These are phyloP conservation scores for Calonectria pteridis DNA, from an alignment of 2,329 filamentous ascomycete species.

Conservation along the genomic window DNA sequence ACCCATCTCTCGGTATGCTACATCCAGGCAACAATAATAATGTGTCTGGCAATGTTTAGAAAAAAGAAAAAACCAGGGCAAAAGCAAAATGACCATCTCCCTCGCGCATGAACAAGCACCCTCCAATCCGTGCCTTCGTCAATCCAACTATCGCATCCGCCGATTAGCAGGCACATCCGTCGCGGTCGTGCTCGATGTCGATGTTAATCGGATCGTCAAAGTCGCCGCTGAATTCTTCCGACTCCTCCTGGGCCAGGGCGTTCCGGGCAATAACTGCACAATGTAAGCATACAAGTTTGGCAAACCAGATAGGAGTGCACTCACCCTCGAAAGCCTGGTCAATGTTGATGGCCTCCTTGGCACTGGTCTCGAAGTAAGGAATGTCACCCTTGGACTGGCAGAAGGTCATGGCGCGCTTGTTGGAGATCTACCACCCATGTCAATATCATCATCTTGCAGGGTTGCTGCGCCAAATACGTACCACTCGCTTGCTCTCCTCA, in stretches of 20 bases:
- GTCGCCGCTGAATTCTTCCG: constrained; percentile 96
- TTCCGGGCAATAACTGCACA: constrained; percentile 90
- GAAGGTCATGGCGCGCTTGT: constrained; percentile 96
- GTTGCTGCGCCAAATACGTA: constrained; percentile 47
- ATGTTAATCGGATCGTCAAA: constrained; percentile 99
- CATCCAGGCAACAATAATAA: constrained; percentile 43
- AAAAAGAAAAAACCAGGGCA: constrained; percentile 23
- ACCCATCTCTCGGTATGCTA: constrained; percentile 42
- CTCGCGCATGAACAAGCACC: constrained; percentile 20
- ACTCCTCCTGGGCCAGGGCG: constrained; percentile 95
- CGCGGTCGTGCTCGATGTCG: constrained; percentile 92
- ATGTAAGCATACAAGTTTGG: neutral
- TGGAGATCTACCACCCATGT: constrained; percentile 76
- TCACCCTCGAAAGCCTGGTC: constrained; percentile 82
- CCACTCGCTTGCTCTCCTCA: constrained; percentile 96
- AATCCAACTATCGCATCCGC: constrained; percentile 26
- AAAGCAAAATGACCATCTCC: constrained; percentile 26
- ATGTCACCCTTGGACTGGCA: constrained; percentile 98
- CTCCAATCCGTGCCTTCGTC: constrained; percentile 15
- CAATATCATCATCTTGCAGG: constrained; percentile 16
- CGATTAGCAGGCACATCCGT: constrained; percentile 89
- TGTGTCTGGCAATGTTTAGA: constrained; percentile 26
- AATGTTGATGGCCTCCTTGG: constrained; percentile 98
- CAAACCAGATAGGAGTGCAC: constrained; percentile 27
- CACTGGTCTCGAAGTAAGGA: constrained; percentile 98